Conservation (phyloP, 192 early-diverging fungal genomes). For the Pilobolus umbonatus region DNA sequence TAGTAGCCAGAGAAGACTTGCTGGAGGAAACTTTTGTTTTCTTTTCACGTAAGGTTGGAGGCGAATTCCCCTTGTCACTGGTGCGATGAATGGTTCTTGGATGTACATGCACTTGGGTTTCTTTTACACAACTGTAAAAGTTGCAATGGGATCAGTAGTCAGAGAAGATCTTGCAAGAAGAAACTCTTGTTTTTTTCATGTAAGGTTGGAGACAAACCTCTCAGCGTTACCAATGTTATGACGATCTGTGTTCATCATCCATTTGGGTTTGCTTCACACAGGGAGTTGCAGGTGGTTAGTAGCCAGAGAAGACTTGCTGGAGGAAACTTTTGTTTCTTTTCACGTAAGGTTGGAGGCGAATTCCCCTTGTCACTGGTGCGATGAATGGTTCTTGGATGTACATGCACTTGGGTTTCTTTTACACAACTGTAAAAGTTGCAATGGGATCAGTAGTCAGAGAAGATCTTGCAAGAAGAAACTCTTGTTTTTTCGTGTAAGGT, state of each 20-base stretch:
- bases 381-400: conserved; percentile 12
- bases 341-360: conserved; percentile 6
- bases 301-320: conserved; percentile 6
- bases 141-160: conserved; percentile 9
- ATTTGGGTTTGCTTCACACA: conserved; percentile 8
- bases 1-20: conserved; percentile 8
- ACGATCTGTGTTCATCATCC: conserved; percentile 8
- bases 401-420: conserved; percentile 11
- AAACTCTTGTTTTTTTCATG: conserved; percentile 5
- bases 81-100: conserved; percentile 13
- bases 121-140: conserved; percentile 2
- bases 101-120: conserved; percentile 11
- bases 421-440: conserved; percentile 3
- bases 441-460: conserved; percentile 9
- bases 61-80: conserved; percentile 9
- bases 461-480: conserved; percentile 4
- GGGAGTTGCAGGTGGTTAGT: conserved; percentile 10
- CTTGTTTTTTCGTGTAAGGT: conserved; percentile 6
- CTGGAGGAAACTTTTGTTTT: conserved; percentile 5
- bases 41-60: conserved; percentile 4
- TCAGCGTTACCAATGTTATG: conserved; percentile 9
- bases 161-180: conserved; percentile 5
- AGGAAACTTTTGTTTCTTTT: conserved; percentile 5
- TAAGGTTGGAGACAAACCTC: conserved; percentile 8
- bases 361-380: conserved; percentile 10